A percentile compares a stretch with the other conserved stretches of the same genome.
Conservation (phyloP, 2,329 filamentous ascomycete species). For the Teratosphaeria zuluensis region DNA sequence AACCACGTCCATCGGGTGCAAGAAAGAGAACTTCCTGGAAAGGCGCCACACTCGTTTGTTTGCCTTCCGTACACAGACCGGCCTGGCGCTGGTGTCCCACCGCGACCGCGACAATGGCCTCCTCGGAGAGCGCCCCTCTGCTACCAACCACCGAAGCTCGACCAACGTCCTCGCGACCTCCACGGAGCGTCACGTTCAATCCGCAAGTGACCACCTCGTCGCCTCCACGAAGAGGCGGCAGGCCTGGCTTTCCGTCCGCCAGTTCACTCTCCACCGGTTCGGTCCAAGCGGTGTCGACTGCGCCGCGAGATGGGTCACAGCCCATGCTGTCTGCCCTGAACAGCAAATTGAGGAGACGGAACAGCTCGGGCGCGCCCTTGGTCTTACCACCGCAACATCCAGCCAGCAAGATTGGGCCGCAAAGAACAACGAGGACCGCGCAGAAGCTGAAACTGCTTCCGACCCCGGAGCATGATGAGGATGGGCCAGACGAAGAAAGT, state of each 20-base stretch:
- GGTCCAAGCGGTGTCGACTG: slow-evolving; percentile 21
- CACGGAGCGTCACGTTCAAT: slow-evolving; percentile 68
- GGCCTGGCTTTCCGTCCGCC: slow-evolving; percentile 21
- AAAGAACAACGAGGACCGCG: slow-evolving; percentile 87
- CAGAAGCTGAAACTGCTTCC: slow-evolving; percentile 97
- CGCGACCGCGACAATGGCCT: slow-evolving; percentile 1
- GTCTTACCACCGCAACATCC: slow-evolving; percentile 29
- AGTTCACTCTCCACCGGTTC: slow-evolving; percentile 16
- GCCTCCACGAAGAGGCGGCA: slow-evolving; percentile 26
- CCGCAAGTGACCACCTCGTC: slow-evolving; percentile 44
- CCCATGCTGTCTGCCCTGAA: slow-evolving; percentile 73
- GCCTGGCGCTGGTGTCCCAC: background rate
- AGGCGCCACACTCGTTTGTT: background rate
- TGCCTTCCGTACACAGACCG: background rate
- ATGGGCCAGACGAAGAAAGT: slow-evolving; percentile 74
- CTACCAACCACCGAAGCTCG: slow-evolving; percentile 2
- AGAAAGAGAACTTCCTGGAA: background rate
- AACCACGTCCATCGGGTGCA: background rate
- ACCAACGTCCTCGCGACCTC: slow-evolving; percentile 24
- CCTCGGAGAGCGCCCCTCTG: slow-evolving; percentile 7
- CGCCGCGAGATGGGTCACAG: slow-evolving; percentile 31
- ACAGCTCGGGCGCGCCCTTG: slow-evolving; percentile 63
- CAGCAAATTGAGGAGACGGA: slow-evolving; percentile 74
- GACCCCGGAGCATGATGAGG: slow-evolving; percentile 72
- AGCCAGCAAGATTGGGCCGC: slow-evolving; percentile 66